These are phyloP conservation scores for Linanthus parryae DNA, from an alignment of 148 eudicot species.

Conservation along the genomic window DNA sequence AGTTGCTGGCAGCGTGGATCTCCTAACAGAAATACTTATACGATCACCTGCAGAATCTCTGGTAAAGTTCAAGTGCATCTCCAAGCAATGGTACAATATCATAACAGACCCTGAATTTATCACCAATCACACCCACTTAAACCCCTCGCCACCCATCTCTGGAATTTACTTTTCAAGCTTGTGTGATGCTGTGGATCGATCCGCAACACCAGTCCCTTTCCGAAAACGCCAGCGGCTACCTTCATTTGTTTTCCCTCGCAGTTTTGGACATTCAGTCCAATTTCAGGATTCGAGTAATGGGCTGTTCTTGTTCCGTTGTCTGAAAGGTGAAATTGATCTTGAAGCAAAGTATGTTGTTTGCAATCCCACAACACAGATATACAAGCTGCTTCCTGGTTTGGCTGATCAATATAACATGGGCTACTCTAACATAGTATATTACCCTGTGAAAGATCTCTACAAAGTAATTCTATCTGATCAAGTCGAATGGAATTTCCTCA, in stretches of 20 bases:
- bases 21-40: not conserved
- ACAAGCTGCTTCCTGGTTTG: not conserved
- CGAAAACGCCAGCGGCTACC: not conserved
- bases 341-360: no score
- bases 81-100: not conserved
- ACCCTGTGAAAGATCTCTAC: not conserved
- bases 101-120: not conserved
- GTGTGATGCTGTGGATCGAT: not conserved
- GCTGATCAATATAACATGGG: not conserved
- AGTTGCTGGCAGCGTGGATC: not conserved
- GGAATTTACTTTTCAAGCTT: not conserved
- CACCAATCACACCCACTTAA: not conserved
- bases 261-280: not conserved
- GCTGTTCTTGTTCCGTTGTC: not conserved
- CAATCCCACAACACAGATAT: no score
- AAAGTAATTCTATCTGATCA: not conserved
- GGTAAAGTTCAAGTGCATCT: not conserved
- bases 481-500: not conserved
- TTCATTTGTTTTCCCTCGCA: not conserved
- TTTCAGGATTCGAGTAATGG: not conserved
- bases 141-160: no score
- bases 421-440: not conserved
- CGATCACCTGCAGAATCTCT: not conserved
- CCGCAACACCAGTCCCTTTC: not conserved
- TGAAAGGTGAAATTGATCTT: no score